Evolutionary conservation across 2,329 filamentous ascomycete species (phyloP).

Genomic region (Microcyclospora tardicrescens): DNA sequence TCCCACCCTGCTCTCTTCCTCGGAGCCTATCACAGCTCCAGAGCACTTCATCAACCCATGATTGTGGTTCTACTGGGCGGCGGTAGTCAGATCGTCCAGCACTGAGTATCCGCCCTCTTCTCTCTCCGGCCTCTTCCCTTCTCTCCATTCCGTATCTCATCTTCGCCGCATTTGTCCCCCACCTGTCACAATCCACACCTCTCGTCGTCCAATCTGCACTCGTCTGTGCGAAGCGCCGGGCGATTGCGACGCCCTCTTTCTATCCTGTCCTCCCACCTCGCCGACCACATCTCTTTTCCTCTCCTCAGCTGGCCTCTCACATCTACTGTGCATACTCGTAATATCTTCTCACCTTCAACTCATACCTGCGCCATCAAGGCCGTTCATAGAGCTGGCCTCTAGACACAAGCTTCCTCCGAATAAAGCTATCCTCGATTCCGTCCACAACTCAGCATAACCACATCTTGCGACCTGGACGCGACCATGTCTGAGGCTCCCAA

Average conservation of each 20-base stretch:
- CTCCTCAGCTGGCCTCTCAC: background rate
- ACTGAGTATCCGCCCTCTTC: constrained; percentile 3
- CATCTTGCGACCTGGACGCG: constrained; percentile 16
- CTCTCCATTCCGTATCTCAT: background rate
- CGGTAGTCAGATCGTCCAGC: constrained; percentile 1
- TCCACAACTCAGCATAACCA: constrained; percentile 17
- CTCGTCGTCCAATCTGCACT: constrained; percentile 5
- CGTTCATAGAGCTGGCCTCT: constrained; percentile 6
- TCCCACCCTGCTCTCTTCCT: background rate
- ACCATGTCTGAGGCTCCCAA: constrained; percentile 35
- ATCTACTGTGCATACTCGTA: background rate
- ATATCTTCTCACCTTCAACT: too few relatives aligned
- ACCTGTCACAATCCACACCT: constrained; percentile 1
- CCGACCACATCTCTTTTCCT: constrained; percentile 2
- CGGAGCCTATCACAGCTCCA: constrained; percentile 6
- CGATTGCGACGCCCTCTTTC: constrained; percentile 9
- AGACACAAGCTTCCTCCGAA: constrained; percentile 7
- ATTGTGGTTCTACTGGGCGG: background rate
- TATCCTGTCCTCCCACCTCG: constrained; percentile 2
- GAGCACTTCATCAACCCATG: background rate
- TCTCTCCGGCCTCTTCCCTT: constrained; percentile 1
- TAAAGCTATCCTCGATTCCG: constrained; percentile 21
- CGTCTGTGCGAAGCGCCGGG: constrained; percentile 14
- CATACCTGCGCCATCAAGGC: background rate
- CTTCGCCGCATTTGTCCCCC: background rate